Evolutionary conservation across 345 rosid genomes (phyloP), one percentile per base, ranked within the genome.

Genomic region (Theobroma cacao): DNA sequence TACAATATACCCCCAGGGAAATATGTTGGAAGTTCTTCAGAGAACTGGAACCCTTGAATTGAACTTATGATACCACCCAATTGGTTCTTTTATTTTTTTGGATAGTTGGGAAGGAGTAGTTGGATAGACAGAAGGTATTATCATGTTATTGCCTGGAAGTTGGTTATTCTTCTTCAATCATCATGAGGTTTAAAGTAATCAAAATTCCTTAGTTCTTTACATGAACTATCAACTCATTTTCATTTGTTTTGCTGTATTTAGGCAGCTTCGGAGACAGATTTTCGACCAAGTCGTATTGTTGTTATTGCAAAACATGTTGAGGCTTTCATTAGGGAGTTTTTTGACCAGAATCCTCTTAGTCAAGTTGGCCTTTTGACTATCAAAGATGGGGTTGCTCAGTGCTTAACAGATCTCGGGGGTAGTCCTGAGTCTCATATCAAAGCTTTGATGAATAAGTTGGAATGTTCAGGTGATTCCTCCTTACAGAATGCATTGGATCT

Each of bases 351-450:
- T 84, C 97, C 98, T 34, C 91, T 94, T 24, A 91, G 99, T 87
- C 97, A 96, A 75, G 88, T 94, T 43, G 94, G 92, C 56, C 71
- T 96, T 47, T 92, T 92, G 59, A 80, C 87, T 48, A 86, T 94
- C 31, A 92, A 91, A 85, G 95, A 92, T 81, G 97, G 99, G 43
- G 84, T 94, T 78, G 98, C 97, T 43, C 86, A 90, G 71, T 82
- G 87, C 45, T 79, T 96, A 64, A 94, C 98, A 0, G 97, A 96
- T 79, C 97, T 92, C n/a, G 97, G 99, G 63, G 97, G 99, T 58
- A 91, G 95, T 86, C 97, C 99, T 2, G 97, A 94, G 85, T 83
- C 94, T 61, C 99, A 94, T 82, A 85, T 96, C 31, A 85, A 91
- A 81, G 93, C 97, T 18, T 86, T 92, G 91, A 88, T 88, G 94